These are phyloP conservation scores for Xylaria sp. DNA, from an alignment of 2,329 filamentous ascomycete species.

Conservation along the genomic window DNA sequence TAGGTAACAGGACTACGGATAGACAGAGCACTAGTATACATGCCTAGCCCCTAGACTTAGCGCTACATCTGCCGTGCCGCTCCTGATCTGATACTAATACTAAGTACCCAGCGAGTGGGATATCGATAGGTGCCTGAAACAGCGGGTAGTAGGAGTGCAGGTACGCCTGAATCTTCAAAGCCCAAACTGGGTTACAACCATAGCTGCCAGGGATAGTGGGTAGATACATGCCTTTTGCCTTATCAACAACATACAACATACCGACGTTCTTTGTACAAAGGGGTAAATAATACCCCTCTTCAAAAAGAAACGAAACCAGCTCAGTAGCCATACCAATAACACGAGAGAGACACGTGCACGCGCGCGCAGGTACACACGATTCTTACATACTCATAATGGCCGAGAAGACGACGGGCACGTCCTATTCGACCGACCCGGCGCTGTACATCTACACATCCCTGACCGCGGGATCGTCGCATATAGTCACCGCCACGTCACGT, in stretches of 20 bases:
- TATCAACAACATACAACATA: not conserved
- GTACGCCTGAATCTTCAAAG: not conserved
- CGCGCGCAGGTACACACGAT: not conserved
- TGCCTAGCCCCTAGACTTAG: not conserved
- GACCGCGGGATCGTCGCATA: slow-evolving; percentile 94
- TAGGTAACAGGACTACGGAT: not conserved
- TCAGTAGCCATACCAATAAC: not conserved
- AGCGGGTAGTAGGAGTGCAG: slow-evolving; percentile 5
- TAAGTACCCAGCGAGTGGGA: not conserved
- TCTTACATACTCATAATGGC: slow-evolving; percentile 37
- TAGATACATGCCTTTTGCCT: slow-evolving; percentile 1
- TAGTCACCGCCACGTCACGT: slow-evolving; percentile 93
- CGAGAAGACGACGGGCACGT: slow-evolving; percentile 48
- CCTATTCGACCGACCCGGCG: slow-evolving; percentile 71
- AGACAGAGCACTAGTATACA: not conserved
- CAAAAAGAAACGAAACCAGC: not conserved
- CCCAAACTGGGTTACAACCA: slow-evolving; percentile 1
- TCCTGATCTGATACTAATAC: not conserved
- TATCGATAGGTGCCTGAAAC: slow-evolving; percentile 22
- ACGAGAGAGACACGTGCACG: not conserved
- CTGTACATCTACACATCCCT: slow-evolving; percentile 97
- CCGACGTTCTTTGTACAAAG: not conserved
- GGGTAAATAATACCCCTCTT: not conserved
- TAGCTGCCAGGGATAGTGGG: not conserved
- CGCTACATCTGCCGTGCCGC: slow-evolving; percentile 8